A percentile compares a stretch with the other conserved stretches of the same genome.
phyloP scores from a whole-genome alignment of 2,329 filamentous ascomycete genomes.

The Cryphonectria naterciae region DNA sequence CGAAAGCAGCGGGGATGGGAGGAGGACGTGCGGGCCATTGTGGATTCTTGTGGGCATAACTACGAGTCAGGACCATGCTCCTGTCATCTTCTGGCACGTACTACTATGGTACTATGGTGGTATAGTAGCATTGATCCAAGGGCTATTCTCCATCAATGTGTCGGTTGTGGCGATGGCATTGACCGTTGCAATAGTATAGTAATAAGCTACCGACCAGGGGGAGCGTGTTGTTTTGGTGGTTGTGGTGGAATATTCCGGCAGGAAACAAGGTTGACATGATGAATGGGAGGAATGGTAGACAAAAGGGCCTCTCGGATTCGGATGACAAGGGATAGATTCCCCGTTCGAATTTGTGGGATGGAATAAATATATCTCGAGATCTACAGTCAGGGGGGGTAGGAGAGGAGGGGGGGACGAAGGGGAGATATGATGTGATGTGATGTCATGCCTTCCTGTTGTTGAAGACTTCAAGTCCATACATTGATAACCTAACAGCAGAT shows the following conservation, averaged over 20 bases:
- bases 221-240: background rate
- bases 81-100: slow-evolving; percentile 5
- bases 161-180: background rate
- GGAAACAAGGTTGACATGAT: background rate
- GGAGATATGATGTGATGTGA: background rate
- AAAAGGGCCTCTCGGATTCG: background rate
- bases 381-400: background rate
- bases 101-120: background rate
- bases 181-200: background rate
- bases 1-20: slow-evolving; percentile 3
- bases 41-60: background rate
- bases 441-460: background rate
- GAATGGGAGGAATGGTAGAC: background rate
- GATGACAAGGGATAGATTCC: background rate
- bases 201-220: background rate
- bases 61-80: slow-evolving; percentile 5
- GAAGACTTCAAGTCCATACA: background rate
- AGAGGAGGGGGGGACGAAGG: background rate
- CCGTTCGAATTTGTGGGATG: background rate
- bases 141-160: background rate
- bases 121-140: background rate
- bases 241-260: background rate
- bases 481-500: background rate
- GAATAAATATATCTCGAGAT: background rate
- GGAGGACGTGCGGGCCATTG: background rate